Percentiles rank a stretch among this genome's conserved stretches.
phyloP scores from a whole-genome alignment of 2,329 filamentous ascomycete genomes.

The Clarireedia homoeocarpa region DNA sequence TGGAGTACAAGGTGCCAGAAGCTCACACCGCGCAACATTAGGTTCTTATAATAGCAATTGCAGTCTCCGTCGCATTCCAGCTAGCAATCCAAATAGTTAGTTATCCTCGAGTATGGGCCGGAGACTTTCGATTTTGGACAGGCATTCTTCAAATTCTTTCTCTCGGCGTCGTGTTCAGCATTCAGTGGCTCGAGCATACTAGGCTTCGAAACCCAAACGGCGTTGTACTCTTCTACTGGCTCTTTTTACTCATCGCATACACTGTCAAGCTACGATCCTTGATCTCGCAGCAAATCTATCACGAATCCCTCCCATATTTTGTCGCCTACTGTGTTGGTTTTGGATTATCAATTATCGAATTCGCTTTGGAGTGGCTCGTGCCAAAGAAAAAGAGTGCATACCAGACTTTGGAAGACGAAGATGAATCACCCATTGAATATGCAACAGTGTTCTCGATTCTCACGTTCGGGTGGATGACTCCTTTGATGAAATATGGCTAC shows the following conservation, averaged over 20 bases:
- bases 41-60: constrained; percentile 50
- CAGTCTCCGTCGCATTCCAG: constrained; percentile 50
- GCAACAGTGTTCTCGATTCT: constrained; percentile 88
- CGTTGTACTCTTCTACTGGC: constrained; percentile 66
- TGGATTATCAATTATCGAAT: constrained; percentile 52
- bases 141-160: constrained; percentile 54
- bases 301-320: constrained; percentile 53
- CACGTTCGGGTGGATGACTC: constrained; percentile 98
- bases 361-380: constrained; percentile 60
- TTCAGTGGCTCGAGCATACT: constrained; percentile 66
- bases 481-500: constrained; percentile 93
- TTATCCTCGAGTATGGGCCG: constrained; percentile 50
- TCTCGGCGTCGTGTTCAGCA: constrained; percentile 51
- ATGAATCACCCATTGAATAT: constrained; percentile 71
- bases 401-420: constrained; percentile 57
- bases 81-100: constrained; percentile 53
- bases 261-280: constrained; percentile 62
- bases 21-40: constrained; percentile 25
- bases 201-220: constrained; percentile 62
- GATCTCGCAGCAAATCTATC: constrained; percentile 51
- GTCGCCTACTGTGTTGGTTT: constrained; percentile 52
- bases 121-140: constrained; percentile 65
- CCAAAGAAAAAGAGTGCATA: constrained; percentile 63
- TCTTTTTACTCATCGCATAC: constrained; percentile 57
- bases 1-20: neutral